phyloP scores from a whole-genome alignment of 129 eudicot genomes.

The Chrysanthemum makinoi region DNA sequence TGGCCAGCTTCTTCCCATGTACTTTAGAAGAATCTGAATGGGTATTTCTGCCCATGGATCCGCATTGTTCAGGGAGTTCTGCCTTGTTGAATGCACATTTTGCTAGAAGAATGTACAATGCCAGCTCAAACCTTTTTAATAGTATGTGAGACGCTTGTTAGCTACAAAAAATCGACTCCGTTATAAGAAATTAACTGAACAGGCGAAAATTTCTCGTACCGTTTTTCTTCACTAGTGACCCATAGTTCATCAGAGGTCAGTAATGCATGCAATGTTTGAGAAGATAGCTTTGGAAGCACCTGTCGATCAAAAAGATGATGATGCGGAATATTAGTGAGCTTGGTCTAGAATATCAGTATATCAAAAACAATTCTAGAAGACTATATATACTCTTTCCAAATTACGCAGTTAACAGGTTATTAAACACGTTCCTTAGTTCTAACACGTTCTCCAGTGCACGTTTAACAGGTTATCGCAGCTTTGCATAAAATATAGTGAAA shows the following conservation, averaged over 20 bases:
- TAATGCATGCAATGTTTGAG: conserved; percentile 85
- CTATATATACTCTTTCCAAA: too few relatives aligned
- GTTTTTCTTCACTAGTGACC: conserved; percentile 95
- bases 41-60: conserved; percentile 30
- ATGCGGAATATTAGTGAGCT: conserved; percentile 7
- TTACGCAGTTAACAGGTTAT: too few relatives aligned
- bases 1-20: conserved; percentile 44
- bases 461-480: too few relatives aligned
- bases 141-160: conserved; percentile 13
- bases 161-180: conserved; percentile 7
- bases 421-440: too few relatives aligned
- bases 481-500: neutral
- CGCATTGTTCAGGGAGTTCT: conserved; percentile 49
- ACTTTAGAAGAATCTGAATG: conserved; percentile 32
- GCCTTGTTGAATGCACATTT: conserved; percentile 57
- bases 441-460: too few relatives aligned
- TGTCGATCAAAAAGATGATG: conserved; percentile 26
- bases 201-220: conserved; percentile 44
- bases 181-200: neutral
- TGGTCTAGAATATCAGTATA: neutral
- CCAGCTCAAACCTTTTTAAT: conserved; percentile 78
- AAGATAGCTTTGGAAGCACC: conserved; percentile 97
- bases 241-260: conserved; percentile 92
- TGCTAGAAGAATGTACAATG: conserved; percentile 71
- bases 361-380: neutral